phyloP scores from a whole-genome alignment of 257 asterid species.

The Nyctanthes arbortristis region DNA sequence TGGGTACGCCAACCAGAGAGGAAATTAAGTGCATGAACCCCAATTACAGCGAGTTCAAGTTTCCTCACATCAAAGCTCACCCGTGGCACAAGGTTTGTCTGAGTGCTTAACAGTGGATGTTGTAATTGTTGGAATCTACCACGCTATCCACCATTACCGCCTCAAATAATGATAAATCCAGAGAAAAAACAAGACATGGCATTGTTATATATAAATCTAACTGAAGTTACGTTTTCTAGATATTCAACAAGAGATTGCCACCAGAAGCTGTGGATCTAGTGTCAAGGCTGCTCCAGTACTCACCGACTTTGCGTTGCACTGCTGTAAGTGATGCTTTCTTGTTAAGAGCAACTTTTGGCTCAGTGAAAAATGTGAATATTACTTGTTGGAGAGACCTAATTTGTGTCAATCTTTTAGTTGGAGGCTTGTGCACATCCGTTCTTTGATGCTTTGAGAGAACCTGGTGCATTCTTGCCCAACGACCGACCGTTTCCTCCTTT shows the following conservation, averaged over 20 bases:
- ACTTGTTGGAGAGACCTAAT: not conserved
- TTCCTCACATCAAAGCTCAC: conserved; percentile 91
- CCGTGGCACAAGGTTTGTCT: conserved; percentile 94
- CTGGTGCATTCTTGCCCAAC: conserved; percentile 65
- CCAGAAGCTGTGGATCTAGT: conserved; percentile 83
- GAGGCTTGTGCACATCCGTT: conserved; percentile 96
- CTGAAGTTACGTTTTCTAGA: conserved; percentile 36
- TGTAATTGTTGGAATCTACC: no score
- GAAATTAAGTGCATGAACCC: conserved; percentile 98
- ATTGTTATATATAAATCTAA: conserved; percentile 1
- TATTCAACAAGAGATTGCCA: conserved; percentile 70
- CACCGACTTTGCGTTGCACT: conserved; percentile 82
- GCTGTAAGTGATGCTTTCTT: conserved; percentile 59
- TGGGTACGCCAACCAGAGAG: conserved; percentile 94
- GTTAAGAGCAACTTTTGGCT: not conserved
- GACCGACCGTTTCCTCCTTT: conserved; percentile 78
- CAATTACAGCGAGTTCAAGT: conserved; percentile 77
- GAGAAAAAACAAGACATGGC: not conserved
- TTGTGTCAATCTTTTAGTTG: conserved; percentile 45
- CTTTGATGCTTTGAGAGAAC: conserved; percentile 70
- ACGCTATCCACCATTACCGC: no score
- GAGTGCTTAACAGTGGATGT: not conserved
- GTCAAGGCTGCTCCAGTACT: conserved; percentile 87
- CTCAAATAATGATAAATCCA: no score
- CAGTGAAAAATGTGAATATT: no score